A percentile compares a stretch with the other conserved stretches of the same genome.
These are phyloP conservation scores for Schizochytrium sp. DNA, from an alignment of 108 stramenopile genomes.

Conservation along the genomic window DNA sequence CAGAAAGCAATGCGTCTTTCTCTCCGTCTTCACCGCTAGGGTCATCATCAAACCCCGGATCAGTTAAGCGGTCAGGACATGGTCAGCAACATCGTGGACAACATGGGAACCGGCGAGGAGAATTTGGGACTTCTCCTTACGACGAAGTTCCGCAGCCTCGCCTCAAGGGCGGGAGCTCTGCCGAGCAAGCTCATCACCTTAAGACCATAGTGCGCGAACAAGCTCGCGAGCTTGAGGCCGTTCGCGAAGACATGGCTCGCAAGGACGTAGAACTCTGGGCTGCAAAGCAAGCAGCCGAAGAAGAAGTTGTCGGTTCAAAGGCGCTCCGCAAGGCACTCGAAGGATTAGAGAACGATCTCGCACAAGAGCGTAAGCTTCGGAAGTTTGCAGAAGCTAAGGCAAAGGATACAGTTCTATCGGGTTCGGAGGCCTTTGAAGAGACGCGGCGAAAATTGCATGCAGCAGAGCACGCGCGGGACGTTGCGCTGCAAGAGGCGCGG, in stretches of 20 bases:
- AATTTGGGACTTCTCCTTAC: too few relatives aligned
- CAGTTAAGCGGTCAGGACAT: too few relatives aligned
- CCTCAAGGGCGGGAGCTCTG: too few relatives aligned
- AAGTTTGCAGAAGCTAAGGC: neutral
- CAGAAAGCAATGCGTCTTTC: neutral
- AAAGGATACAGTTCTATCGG: neutral
- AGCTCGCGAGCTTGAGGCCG: neutral
- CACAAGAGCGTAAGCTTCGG: neutral
- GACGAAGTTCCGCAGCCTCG: too few relatives aligned
- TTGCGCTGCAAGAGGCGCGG: neutral
- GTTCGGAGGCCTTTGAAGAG: neutral
- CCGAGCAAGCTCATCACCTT: too few relatives aligned
- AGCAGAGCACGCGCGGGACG: neutral
- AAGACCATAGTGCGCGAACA: neutral
- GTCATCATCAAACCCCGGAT: too few relatives aligned
- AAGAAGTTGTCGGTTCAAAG: neutral
- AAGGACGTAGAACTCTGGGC: neutral
- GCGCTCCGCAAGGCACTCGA: neutral
- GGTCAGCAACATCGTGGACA: too few relatives aligned
- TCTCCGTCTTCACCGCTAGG: neutral
- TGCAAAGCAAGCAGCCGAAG: neutral
- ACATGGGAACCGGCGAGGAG: too few relatives aligned
- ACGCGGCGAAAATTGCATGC: neutral
- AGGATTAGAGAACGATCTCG: neutral
- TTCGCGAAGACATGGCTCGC: neutral